Evolutionary conservation across 2,329 filamentous ascomycete genomes (phyloP).

Genomic region (Clathrospora elynae): DNA sequence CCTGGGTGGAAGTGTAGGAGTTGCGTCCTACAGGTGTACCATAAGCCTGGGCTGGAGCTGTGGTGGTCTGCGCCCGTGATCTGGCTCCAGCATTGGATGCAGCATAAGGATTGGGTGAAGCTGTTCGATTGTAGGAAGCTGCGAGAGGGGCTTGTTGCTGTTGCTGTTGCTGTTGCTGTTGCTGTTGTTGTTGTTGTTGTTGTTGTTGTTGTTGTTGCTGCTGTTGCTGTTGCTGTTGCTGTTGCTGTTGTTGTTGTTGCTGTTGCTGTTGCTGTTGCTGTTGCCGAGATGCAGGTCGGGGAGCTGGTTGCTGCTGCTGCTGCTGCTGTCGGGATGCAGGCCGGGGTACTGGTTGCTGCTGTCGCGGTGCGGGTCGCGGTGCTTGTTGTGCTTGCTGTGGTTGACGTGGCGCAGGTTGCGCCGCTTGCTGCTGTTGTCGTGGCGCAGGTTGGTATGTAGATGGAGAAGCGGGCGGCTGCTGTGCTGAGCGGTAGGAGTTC

Average conservation of each 20-base stretch:
- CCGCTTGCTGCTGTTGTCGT: slow-evolving; percentile 8
- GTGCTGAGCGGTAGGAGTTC: slow-evolving; percentile 18
- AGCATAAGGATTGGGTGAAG: slow-evolving; percentile 68
- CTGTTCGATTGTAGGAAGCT: slow-evolving; percentile 23
- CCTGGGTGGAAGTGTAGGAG: slow-evolving; percentile 47
- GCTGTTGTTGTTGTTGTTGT: slow-evolving; percentile 10
- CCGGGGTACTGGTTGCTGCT: slow-evolving; percentile 8
- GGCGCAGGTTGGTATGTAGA: slow-evolving; percentile 13
- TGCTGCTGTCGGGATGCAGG: background rate
- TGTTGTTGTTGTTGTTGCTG: slow-evolving; percentile 5
- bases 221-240: slow-evolving; percentile 4
- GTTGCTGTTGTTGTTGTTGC: slow-evolving; percentile 7
- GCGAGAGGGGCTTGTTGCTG: slow-evolving; percentile 15
- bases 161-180: slow-evolving; percentile 1
- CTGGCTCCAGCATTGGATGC: slow-evolving; percentile 38
- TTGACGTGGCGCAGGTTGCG: slow-evolving; percentile 2
- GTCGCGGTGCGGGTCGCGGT: slow-evolving; percentile 7
- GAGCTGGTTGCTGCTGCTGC: slow-evolving; percentile 1
- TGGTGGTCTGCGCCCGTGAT: slow-evolving; percentile 47
- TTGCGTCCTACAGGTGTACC: slow-evolving; percentile 39
- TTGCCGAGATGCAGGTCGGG: background rate
- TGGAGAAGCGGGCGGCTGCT: slow-evolving; percentile 14
- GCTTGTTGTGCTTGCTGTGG: slow-evolving; percentile 6
- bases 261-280: background rate
- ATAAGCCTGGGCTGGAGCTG: slow-evolving; percentile 43